Evolutionary conservation across 129 eudicot species (phyloP).

Genomic region (Artemisia tridentata): DNA sequence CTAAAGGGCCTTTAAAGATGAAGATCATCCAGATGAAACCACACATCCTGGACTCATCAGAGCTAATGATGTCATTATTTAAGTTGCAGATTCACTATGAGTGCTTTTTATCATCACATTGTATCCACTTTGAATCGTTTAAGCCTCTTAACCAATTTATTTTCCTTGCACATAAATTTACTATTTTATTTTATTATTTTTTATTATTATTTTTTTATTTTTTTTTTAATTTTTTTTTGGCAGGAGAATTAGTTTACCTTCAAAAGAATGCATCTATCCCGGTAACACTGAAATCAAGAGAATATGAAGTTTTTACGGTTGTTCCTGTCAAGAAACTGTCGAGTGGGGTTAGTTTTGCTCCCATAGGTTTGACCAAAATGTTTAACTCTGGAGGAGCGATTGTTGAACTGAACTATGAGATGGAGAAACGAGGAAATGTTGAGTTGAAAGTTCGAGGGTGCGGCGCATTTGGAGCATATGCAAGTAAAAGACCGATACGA

Average conservation of each 20-base stretch:
- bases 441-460: conserved; percentile 61
- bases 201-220: too few relatives aligned
- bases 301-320: conserved; percentile 75
- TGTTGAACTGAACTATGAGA: conserved; percentile 47
- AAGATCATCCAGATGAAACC: conserved; percentile 78
- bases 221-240: conserved; percentile 3
- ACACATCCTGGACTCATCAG: conserved; percentile 52
- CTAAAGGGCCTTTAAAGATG: conserved; percentile 83
- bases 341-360: conserved; percentile 55
- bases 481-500: conserved; percentile 54
- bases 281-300: conserved; percentile 56
- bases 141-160: too few relatives aligned
- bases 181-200: too few relatives aligned
- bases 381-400: conserved; percentile 93
- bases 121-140: too few relatives aligned
- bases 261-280: conserved; percentile 65
- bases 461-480: conserved; percentile 74
- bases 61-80: conserved; percentile 68
- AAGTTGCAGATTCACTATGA: conserved; percentile 50
- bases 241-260: conserved; percentile 72
- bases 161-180: too few relatives aligned
- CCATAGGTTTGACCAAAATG: conserved; percentile 75
- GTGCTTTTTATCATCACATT: too few relatives aligned
- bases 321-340: conserved; percentile 65
- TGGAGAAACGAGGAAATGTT: conserved; percentile 40